Percentiles rank a stretch among this genome's conserved stretches.
Conservation (phyloP, 331 rosid genomes). For the Phaseolus coccineus region DNA sequence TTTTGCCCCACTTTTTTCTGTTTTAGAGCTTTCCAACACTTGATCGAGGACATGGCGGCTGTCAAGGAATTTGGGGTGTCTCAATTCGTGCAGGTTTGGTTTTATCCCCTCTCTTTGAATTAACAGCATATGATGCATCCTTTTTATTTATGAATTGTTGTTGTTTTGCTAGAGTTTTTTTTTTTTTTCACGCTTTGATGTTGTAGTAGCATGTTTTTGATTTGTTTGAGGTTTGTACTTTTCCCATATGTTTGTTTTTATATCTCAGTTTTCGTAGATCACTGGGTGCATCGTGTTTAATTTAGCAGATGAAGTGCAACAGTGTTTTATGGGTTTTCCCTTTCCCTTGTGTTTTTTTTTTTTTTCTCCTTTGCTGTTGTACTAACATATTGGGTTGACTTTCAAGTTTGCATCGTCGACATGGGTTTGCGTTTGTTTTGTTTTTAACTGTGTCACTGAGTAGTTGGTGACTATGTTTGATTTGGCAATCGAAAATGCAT, state of each 20-base stretch:
- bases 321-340: slow-evolving; percentile 32
- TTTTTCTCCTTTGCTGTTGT: slow-evolving; percentile 28
- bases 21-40: slow-evolving; percentile 29
- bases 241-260: not conserved
- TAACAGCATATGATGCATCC: not conserved
- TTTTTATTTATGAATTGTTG: not conserved
- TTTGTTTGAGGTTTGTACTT: not conserved
- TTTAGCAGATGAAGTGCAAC: not conserved
- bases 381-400: not conserved
- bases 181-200: not conserved
- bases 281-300: not conserved
- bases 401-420: not conserved
- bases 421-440: slow-evolving; percentile 40
- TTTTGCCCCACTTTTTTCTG: not conserved
- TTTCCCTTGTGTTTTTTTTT: not conserved
- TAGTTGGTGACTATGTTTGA: not conserved
- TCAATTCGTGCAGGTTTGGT: slow-evolving; percentile 65
- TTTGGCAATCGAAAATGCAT: not conserved
- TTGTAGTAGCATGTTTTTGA: not conserved
- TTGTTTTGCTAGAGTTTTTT: too few species aligned
- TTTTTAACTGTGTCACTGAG: slow-evolving; percentile 38
- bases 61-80: slow-evolving; percentile 61
- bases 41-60: slow-evolving; percentile 63
- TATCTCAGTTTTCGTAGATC: not conserved
- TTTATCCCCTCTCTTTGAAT: slow-evolving; percentile 15